These are phyloP conservation scores for Epichloe festucae DNA, from an alignment of 2,329 filamentous ascomycete species.

Conservation along the genomic window DNA sequence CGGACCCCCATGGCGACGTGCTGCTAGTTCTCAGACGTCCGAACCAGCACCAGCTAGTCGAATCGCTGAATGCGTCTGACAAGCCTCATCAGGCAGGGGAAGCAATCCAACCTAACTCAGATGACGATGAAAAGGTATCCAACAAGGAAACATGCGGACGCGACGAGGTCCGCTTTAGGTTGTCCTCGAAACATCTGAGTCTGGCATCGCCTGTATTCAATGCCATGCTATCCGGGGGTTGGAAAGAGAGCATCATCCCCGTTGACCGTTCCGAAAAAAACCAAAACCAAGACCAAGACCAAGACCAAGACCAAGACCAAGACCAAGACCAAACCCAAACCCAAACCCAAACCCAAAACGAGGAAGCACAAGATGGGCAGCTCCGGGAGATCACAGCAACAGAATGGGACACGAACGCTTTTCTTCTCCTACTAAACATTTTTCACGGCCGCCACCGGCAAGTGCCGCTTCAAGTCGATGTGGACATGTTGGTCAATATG, in stretches of 20 bases:
- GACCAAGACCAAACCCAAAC: too few species aligned
- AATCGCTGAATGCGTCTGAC: too few species aligned
- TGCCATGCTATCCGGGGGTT: conserved; percentile 6
- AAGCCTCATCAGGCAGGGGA: neutral
- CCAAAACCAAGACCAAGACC: too few species aligned
- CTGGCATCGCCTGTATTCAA: conserved; percentile 17
- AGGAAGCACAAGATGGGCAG: too few species aligned
- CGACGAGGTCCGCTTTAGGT: conserved; percentile 5
- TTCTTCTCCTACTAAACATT: neutral
- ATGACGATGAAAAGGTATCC: neutral
- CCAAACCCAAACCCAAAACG: neutral
- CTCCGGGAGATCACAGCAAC: neutral
- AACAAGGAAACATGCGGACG: neutral
- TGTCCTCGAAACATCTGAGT: conserved; percentile 23
- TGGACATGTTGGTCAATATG: conserved; percentile 29
- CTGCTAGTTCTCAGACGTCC: neutral
- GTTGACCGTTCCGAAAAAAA: neutral
- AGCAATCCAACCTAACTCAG: neutral
- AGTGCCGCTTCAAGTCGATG: conserved; percentile 13
- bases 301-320: too few species aligned
- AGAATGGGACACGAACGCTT: neutral
- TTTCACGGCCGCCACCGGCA: neutral
- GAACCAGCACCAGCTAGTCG: neutral
- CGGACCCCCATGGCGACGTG: neutral
- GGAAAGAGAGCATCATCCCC: conserved; percentile 11